Base-by-base conservation (phyloP, 2,329 filamentous ascomycete genomes). In the Colletotrichum somersetense region DNA sequence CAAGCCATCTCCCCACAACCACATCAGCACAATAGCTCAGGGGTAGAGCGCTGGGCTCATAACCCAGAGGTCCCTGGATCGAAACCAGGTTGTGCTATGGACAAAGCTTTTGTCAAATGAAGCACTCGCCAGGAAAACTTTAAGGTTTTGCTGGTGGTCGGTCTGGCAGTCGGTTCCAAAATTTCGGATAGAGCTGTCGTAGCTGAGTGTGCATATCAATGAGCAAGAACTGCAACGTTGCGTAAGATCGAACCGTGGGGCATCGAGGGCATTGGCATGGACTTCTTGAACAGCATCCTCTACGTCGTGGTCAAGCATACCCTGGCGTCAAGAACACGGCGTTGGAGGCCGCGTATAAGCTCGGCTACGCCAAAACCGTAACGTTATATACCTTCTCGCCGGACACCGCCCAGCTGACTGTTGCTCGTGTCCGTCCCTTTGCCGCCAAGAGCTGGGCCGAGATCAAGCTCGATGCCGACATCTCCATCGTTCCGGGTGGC, bases 231-330 rank as follows among this genome's bases (percentile, higher is more conserved):
- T 87, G 82, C 74, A 79, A 86, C 38, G 81, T 89, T 2, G 64
- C 59, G 16, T 50, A 65, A 33, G 42, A 65, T 7, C 68, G 57
- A 12, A 57, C 48, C 53, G 53, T 72, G 0, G 64, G 53, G 2
- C 3, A 73, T 78, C 10, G 50, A 73, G 1, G 75, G 72, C 8
- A 61, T 72, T 10, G 77, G 70, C 6, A 64, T 69, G 20, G 74
- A 77, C 52, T 78, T 80, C 26, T 82, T 86, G 76, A 86, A 86
- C 71, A 84, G 86, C 73, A 85, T 82, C 11, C 79, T 80, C 58
- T 75, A 85, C 76, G 81, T 85, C 64, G 75, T 77, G 16, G 70
- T 74, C 18, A 76, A 74, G 26, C 76, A 78, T n/a, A 77, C 77
- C 83, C 86, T 73, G 80, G 76, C 53, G 79, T 86, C 75, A 79